A percentile compares a stretch with the other conserved stretches of the same genome.
These are phyloP conservation scores for Phytopythium delawarense DNA, from an alignment of 352 stramenopile genomes.

Conservation along the genomic window DNA sequence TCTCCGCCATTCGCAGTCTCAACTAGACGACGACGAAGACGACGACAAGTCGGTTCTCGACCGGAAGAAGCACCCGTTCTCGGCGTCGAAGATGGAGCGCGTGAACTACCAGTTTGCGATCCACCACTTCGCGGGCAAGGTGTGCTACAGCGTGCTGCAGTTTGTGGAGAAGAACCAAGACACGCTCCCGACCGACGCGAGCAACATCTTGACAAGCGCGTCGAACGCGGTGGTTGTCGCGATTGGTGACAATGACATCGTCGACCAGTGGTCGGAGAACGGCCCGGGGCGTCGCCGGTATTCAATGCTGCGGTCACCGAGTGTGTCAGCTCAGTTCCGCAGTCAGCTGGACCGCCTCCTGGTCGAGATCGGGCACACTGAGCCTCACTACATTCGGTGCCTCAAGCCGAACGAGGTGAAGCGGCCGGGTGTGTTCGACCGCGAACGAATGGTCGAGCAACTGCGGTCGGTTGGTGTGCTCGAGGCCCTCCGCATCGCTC, in stretches of 20 bases:
- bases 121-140: slow-evolving; percentile 73
- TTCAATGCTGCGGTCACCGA: slow-evolving; percentile 61
- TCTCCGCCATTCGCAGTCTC: slow-evolving; percentile 24
- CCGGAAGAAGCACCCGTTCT: slow-evolving; percentile 52
- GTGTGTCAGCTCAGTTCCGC: slow-evolving; percentile 91
- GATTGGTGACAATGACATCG: slow-evolving; percentile 49
- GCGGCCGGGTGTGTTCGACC: slow-evolving; percentile 56
- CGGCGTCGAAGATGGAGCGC: slow-evolving; percentile 77
- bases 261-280: slow-evolving; percentile 25
- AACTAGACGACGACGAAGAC: slow-evolving; percentile 37
- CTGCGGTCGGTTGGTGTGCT: slow-evolving; percentile 96
- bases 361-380: slow-evolving; percentile 91
- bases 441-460: slow-evolving; percentile 94
- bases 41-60: slow-evolving; percentile 26
- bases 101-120: slow-evolving; percentile 82
- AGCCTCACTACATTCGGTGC: slow-evolving; percentile 98
- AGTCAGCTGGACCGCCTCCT: slow-evolving; percentile 93
- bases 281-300: slow-evolving; percentile 28
- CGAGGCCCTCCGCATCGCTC: slow-evolving; percentile 93
- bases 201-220: slow-evolving; percentile 43
- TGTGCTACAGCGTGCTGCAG: slow-evolving; percentile 74
- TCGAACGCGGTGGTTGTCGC: slow-evolving; percentile 61
- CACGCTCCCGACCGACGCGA: slow-evolving; percentile 59
- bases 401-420: slow-evolving; percentile 97
- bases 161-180: slow-evolving; percentile 89